Evolutionary conservation across 208 protist genomes (phyloP), one percentile per base, ranked within the genome.

Genomic region (Kentomonas sorsogonicus): DNA sequence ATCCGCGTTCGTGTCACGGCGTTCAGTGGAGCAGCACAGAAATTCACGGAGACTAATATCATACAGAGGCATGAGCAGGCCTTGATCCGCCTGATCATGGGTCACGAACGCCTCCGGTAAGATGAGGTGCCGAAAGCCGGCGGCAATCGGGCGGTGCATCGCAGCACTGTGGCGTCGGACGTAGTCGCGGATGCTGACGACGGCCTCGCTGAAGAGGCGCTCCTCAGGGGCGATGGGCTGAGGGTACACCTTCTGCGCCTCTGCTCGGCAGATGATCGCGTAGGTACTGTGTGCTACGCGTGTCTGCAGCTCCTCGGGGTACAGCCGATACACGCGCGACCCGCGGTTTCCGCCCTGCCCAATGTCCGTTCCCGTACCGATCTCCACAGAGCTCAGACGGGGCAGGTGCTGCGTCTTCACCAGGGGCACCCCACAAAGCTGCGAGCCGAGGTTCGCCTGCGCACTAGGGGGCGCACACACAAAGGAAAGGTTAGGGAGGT

Each of bases 261-360:
- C n/a, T 18, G 43, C 43, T 9, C 20, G 9, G 3, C 13, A 33
- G 26, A 52, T 9, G 27, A 30, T 52, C 9, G 5, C 3, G 3
- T n/a, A 6, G 25, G 3, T 36, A 27, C 4, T 34, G 20, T 6
- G 5, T 34, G 5, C 5, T 52, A 15, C 20, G 20, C 46, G 10
- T 18, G 6, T 59, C 22, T 25, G 25, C 20, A 66, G 4, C 15
- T 33, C 6, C 4, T 47, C 23, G 3, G 22, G 36, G 1, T 54
- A 27, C 23, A 90, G 54, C 10, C 66, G 66, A 69, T 83, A 93
- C 22, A 93, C 86, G 30, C 74, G 62, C 1, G 83, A 77, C 9
- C 86, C 86, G 30, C 75, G 79, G 43, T 89, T 71, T 5, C 86
- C 86, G 9, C 86, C 86, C 30, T 74, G 72, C 20, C 86, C 83